A percentile compares a stretch with the other conserved stretches of the same genome.
Conservation (phyloP, 2,329 filamentous ascomycete genomes). For the Dothiorella sarmentorum region DNA sequence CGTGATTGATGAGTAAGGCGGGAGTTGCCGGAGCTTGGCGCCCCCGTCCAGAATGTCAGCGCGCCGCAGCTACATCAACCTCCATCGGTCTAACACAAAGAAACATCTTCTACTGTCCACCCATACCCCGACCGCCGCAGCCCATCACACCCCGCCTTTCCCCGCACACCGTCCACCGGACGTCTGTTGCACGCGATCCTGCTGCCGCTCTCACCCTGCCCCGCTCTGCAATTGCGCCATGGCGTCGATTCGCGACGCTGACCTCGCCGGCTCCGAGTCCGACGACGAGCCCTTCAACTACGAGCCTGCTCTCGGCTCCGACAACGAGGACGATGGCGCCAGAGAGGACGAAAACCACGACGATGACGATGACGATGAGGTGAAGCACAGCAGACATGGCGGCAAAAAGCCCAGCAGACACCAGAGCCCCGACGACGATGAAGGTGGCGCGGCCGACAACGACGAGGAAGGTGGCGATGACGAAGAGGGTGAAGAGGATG, state of each 20-base stretch:
- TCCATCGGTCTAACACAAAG: constrained; percentile 7
- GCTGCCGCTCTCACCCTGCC: neutral
- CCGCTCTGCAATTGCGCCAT: constrained; percentile 1
- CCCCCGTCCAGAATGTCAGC: constrained; percentile 4
- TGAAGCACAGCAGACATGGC: constrained; percentile 19
- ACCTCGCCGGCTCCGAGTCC: constrained; percentile 51
- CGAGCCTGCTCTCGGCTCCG: constrained; percentile 63
- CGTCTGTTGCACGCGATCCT: neutral
- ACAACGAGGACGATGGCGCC: constrained; percentile 38
- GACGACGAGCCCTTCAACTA: constrained; percentile 92
- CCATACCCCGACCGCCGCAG: neutral
- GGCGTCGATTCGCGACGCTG: constrained; percentile 12
- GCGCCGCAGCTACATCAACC: constrained; percentile 3
- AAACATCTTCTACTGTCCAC: neutral
- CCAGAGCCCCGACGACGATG: constrained; percentile 40
- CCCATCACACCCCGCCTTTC: neutral
- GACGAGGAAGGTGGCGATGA: constrained; percentile 37
- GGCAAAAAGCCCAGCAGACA: constrained; percentile 24
- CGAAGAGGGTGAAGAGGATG: constrained; percentile 39
- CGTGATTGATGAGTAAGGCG: too few species aligned
- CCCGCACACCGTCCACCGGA: neutral
- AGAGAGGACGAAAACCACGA: constrained; percentile 44
- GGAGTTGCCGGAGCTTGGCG: neutral
- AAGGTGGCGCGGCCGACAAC: constrained; percentile 17
- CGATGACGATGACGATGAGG: constrained; percentile 43